phyloP scores from a whole-genome alignment of 139 green algal genomes.

The Micractinium sp. region DNA sequence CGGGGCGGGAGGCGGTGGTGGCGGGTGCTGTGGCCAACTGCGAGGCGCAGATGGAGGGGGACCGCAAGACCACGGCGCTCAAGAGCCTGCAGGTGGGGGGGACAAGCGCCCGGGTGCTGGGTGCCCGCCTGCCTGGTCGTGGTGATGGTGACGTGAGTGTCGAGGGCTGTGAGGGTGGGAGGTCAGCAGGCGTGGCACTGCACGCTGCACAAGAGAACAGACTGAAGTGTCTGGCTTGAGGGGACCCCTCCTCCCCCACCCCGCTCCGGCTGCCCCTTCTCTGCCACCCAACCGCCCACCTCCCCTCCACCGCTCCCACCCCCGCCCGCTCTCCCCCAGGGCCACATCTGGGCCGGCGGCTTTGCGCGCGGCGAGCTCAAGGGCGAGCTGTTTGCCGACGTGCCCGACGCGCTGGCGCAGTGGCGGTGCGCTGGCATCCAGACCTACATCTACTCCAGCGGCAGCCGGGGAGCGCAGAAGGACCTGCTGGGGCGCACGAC shows the following conservation, averaged over 20 bases:
- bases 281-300: background rate
- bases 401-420: constrained; percentile 75
- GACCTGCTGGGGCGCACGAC: constrained; percentile 72
- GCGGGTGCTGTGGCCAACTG: constrained; percentile 66
- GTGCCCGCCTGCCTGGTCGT: background rate
- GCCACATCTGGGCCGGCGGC: constrained; percentile 78
- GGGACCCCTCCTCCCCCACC: no score
- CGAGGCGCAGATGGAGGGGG: constrained; percentile 71
- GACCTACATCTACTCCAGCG: constrained; percentile 95
- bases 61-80: constrained; percentile 71
- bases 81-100: constrained; percentile 63
- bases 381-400: constrained; percentile 84
- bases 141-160: background rate
- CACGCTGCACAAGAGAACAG: background rate
- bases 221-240: background rate
- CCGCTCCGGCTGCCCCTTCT: background rate
- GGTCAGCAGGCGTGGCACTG: background rate
- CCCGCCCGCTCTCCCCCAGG: constrained; percentile 27
- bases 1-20: constrained; percentile 52
- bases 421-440: constrained; percentile 82
- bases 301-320: background rate
- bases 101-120: background rate
- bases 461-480: constrained; percentile 57
- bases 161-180: background rate
- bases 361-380: constrained; percentile 80